A percentile compares a stretch with the other conserved stretches of the same genome.
Evolutionary conservation across 2,329 filamentous ascomycete species (phyloP).

Genomic region (Sporothrix curviconia): DNA sequence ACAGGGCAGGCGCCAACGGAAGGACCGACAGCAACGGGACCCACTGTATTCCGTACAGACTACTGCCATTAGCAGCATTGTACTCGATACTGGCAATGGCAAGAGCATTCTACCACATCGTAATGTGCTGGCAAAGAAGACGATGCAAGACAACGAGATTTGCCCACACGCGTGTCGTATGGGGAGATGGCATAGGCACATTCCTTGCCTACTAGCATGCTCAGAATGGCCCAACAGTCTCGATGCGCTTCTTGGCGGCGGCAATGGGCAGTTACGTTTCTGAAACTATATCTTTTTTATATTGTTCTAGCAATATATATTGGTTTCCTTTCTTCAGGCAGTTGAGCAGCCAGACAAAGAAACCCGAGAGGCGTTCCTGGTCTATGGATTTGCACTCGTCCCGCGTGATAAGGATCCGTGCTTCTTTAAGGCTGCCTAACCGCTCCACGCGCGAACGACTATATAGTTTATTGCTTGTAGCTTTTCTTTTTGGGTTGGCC

Average conservation of each 20-base stretch:
- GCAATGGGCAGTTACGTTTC: too few relatives aligned
- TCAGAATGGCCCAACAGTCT: too few relatives aligned
- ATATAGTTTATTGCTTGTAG: neutral
- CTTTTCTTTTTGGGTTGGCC: neutral
- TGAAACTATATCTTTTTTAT: neutral
- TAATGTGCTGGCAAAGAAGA: too few relatives aligned
- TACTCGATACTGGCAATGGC: neutral
- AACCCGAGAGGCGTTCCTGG: neutral
- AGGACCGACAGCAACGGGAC: neutral
- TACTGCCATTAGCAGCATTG: neutral
- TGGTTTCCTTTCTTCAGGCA: neutral
- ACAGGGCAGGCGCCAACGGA: neutral
- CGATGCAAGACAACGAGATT: too few relatives aligned
- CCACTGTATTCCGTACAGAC: constrained; percentile 5
- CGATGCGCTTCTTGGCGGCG: too few relatives aligned
- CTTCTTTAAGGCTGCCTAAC: neutral
- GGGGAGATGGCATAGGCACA: too few relatives aligned
- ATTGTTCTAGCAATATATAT: neutral
- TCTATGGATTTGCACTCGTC: neutral
- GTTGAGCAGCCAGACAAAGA: neutral
- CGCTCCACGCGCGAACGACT: neutral
- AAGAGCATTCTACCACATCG: neutral
- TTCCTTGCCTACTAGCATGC: too few relatives aligned
- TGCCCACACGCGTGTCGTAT: too few relatives aligned
- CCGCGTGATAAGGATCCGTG: neutral